Base-by-base conservation (phyloP, 768 basidiomycete genomes). In the Mycena latifolia region DNA sequence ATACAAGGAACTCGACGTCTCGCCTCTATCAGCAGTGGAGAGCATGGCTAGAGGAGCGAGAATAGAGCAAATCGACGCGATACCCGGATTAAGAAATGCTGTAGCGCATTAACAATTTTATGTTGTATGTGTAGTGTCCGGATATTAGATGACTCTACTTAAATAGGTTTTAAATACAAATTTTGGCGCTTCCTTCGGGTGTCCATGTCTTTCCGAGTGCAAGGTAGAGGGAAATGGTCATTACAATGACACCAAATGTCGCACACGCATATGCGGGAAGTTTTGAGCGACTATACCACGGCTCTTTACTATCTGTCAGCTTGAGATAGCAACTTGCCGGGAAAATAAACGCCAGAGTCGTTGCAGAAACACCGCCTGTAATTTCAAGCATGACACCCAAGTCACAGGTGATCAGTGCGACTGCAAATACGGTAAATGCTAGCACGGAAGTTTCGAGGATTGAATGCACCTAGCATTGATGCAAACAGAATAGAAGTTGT, bases 381-480 rank as follows among this genome's bases (percentile, higher is more conserved):
- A 99, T 92, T 81, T 99, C 98, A 41, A 99, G 90, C 81, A 97
- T 98, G 48, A 98, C 92, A n/a, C 98, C 98, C 17, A 99, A 86
- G 77, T 99, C 97, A 75, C 96, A 98, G 1, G 97, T 98, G 62
- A 96, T 84, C 59, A 98, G 84, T 6, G 97, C 89, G 64, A 98
- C 96, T 96, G 74, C 17, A 53, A 39, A 58, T n/a, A 48, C 24
- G 28, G 17, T 56, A 56, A 54, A 55, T 55, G 72, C 18, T 72
- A 54, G 27, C 29, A 53, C 22, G 33, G 41, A 25, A 29, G 24
- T 24, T 51, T 5, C 10, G 18, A 27, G 22, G 65, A 37, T 10
- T 24, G 18, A 63, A 41, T 88, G 69, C 75, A 96, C 96, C 86
- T 64, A 92, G 71, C 90, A 97, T 94, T 25, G 95, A 89, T 3